A percentile compares a stretch with the other conserved stretches of the same genome.
Conservation (phyloP, 805 yeast genomes). For the Kodamaea neixiangensis region DNA sequence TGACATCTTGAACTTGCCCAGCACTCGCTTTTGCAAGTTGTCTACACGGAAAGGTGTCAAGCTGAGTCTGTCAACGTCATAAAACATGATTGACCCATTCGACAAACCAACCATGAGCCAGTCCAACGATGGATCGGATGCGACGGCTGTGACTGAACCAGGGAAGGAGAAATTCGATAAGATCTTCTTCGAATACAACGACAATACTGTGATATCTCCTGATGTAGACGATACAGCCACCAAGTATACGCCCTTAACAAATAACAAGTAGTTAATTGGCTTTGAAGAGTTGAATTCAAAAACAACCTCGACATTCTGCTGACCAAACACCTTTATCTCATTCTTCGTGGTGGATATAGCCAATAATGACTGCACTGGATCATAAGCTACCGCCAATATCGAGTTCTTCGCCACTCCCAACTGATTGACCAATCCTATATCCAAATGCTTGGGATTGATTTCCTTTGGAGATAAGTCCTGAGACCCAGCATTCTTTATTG, state of each 20-base stretch:
- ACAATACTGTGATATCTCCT: constrained; percentile 65
- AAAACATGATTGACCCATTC: constrained; percentile 71
- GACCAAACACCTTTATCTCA: constrained; percentile 79
- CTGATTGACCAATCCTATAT: constrained; percentile 30
- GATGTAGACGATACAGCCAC: constrained; percentile 64
- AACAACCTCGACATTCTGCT: constrained; percentile 71
- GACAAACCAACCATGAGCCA: constrained; percentile 81
- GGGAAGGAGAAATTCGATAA: constrained; percentile 64
- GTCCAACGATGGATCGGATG: constrained; percentile 83
- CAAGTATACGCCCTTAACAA: constrained; percentile 80
- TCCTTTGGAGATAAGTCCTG: constrained; percentile 33
- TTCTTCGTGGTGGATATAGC: constrained; percentile 77
- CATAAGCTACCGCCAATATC: constrained; percentile 70
- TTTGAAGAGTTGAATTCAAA: constrained; percentile 53
- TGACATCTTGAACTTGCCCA: constrained; percentile 59
- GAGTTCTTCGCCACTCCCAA: constrained; percentile 54
- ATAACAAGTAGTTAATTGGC: constrained; percentile 56
- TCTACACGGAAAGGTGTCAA: constrained; percentile 67
- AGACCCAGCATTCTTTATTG: constrained; percentile 34
- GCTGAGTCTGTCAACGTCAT: constrained; percentile 77
- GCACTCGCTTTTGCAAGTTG: constrained; percentile 63
- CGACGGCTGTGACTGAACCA: constrained; percentile 66
- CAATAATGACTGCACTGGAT: constrained; percentile 83
- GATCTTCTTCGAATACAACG: constrained; percentile 62
- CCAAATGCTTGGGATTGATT: constrained; percentile 32